A percentile compares a stretch with the other conserved stretches of the same genome.
phyloP scores from a whole-genome alignment of 1,284 basidiomycete species.

The Volvariella surrecta region DNA sequence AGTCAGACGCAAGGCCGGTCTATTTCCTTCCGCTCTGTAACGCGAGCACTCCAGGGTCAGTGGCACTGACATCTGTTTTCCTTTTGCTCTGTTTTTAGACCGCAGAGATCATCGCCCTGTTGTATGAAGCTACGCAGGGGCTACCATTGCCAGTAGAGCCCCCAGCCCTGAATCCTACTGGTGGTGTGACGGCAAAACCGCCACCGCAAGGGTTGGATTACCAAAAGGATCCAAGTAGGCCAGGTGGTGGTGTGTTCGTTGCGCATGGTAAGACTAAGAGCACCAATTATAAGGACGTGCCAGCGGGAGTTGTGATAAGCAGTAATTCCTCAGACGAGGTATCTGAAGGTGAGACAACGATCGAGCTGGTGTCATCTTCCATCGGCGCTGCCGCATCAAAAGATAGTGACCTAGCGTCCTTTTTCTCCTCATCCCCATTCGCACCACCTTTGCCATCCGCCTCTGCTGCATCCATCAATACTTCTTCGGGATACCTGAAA shows the following conservation, averaged over 20 bases:
- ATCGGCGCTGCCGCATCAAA: constrained; percentile 11
- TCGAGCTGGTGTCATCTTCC: constrained; percentile 21
- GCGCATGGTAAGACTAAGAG: constrained; percentile 42
- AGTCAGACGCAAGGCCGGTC: constrained; percentile 73
- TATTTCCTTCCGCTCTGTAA: constrained; percentile 16
- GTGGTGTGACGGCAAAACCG: constrained; percentile 55
- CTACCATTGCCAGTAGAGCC: constrained; percentile 48
- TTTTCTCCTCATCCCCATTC: constrained; percentile 26
- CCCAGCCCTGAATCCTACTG: constrained; percentile 64
- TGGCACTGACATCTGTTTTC: constrained; percentile 9
- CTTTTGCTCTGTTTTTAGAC: constrained; percentile 44
- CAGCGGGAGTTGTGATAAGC: constrained; percentile 55
- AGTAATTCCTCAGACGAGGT: constrained; percentile 32
- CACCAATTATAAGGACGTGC: constrained; percentile 48
- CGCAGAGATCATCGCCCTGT: constrained; percentile 83
- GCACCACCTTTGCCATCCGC: constrained; percentile 20
- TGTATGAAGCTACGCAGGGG: constrained; percentile 87
- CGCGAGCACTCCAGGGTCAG: constrained; percentile 8
- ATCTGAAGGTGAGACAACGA: constrained; percentile 41
- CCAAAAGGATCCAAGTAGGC: constrained; percentile 64
- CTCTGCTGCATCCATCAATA: too few species aligned
- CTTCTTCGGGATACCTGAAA: too few species aligned
- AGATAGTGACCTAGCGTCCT: constrained; percentile 22
- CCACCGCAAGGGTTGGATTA: constrained; percentile 51
- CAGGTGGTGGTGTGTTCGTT: constrained; percentile 81